Conservation (phyloP, 768 basidiomycete genomes). For the Coprinellus micaceus region DNA sequence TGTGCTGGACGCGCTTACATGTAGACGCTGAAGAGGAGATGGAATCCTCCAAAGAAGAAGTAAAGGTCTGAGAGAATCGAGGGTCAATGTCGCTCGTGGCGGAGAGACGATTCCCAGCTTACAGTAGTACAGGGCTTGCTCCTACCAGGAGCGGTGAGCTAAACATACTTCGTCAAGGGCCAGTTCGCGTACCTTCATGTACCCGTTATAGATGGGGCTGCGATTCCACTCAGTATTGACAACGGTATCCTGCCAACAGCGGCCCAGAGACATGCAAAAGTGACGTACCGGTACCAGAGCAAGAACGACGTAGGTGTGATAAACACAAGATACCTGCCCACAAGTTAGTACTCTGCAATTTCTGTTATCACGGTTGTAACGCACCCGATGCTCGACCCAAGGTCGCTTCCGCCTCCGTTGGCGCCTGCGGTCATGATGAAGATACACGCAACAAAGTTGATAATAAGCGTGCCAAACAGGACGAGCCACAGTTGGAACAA, state of each 20-base stretch:
- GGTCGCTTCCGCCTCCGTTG: conserved; percentile 69
- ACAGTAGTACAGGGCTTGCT: conserved; percentile 94
- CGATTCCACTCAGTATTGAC: conserved; percentile 11
- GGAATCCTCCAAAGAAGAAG: conserved; percentile 95
- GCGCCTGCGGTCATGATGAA: conserved; percentile 77
- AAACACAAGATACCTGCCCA: conserved; percentile 67
- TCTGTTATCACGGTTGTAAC: conserved; percentile 25
- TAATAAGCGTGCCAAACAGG: conserved; percentile 70
- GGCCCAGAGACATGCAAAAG: conserved; percentile 9
- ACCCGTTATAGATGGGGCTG: conserved; percentile 95
- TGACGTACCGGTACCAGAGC: conserved; percentile 86
- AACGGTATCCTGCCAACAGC: conserved; percentile 2
- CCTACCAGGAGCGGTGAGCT: conserved; percentile 43
- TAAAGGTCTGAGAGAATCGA: conserved; percentile 69
- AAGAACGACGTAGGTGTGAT: conserved; percentile 82
- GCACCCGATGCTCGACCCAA: conserved; percentile 81
- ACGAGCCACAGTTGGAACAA: conserved; percentile 95
- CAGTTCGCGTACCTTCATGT: conserved; percentile 74
- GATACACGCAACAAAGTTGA: conserved; percentile 92
- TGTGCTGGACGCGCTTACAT: conserved; percentile 52
- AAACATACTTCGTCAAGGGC: conserved; percentile 15
- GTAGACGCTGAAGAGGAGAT: conserved; percentile 89
- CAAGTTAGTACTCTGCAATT: conserved; percentile 15
- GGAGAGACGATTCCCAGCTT: conserved; percentile 36
- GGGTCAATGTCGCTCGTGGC: conserved; percentile 17